Evolutionary conservation across 2,329 filamentous ascomycete species (phyloP).

Genomic region (Calonectria ilicicola): DNA sequence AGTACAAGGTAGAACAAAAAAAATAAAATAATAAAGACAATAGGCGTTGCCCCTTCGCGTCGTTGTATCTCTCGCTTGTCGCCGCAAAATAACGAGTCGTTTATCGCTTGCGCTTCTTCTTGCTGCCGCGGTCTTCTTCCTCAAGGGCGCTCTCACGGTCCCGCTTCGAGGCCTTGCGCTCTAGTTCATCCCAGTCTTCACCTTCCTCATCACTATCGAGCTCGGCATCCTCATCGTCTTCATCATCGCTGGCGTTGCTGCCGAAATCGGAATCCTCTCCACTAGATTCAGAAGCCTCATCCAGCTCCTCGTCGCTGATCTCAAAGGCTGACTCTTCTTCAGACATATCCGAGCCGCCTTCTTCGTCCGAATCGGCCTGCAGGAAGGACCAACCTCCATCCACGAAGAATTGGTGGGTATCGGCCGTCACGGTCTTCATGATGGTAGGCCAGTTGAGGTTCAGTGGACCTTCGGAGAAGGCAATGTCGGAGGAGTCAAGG

Average conservation of each 20-base stretch:
- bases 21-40: conserved; percentile 9
- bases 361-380: conserved; percentile 86
- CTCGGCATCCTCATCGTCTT: conserved; percentile 76
- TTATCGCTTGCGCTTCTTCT: conserved; percentile 66
- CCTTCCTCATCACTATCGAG: conserved; percentile 78
- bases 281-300: conserved; percentile 80
- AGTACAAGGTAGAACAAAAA: conserved; percentile 23
- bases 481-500: conserved; percentile 95
- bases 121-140: conserved; percentile 75
- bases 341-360: conserved; percentile 80
- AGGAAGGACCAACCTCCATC: conserved; percentile 98
- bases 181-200: conserved; percentile 94
- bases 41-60: conserved; percentile 3
- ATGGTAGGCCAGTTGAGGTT: conserved; percentile 99
- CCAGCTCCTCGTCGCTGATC: conserved; percentile 86
- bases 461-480: conserved; percentile 92
- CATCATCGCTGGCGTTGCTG: conserved; percentile 86
- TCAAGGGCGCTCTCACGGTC: conserved; percentile 70
- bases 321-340: conserved; percentile 95
- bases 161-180: conserved; percentile 89
- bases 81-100: background rate
- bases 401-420: conserved; percentile 94
- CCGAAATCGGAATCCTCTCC: conserved; percentile 95
- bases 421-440: conserved; percentile 97
- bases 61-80: background rate